Conservation (phyloP, 2,329 filamentous ascomycete species). For the Alternaria burnsii region DNA sequence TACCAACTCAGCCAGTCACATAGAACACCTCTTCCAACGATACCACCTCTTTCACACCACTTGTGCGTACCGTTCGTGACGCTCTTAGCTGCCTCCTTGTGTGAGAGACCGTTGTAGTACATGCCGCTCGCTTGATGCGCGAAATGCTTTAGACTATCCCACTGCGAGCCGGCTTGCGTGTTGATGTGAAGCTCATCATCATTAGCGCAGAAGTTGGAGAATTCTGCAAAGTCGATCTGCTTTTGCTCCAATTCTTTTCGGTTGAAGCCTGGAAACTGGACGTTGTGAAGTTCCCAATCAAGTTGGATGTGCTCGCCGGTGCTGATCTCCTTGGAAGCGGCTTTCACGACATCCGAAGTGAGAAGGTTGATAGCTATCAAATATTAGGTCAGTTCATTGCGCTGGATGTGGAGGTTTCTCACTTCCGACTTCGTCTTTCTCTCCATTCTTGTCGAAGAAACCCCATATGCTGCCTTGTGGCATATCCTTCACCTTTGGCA, state of each 20-base stretch:
- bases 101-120: constrained; percentile 46
- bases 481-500: constrained; percentile 42
- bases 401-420: constrained; percentile 31
- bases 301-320: constrained; percentile 62
- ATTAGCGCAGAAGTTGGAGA: constrained; percentile 35
- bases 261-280: constrained; percentile 64
- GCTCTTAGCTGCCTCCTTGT: constrained; percentile 32
- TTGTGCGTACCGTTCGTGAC: constrained; percentile 47
- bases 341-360: constrained; percentile 61
- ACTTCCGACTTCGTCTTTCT: constrained; percentile 63
- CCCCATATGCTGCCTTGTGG: constrained; percentile 48
- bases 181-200: constrained; percentile 46
- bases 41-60: constrained; percentile 49
- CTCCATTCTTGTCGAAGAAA: constrained; percentile 45
- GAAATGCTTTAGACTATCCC: constrained; percentile 50
- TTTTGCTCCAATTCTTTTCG: constrained; percentile 61
- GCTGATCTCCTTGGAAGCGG: constrained; percentile 61
- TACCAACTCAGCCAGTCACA: constrained; percentile 47
- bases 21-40: constrained; percentile 46
- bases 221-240: constrained; percentile 57
- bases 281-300: constrained; percentile 64
- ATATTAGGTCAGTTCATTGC: constrained; percentile 30
- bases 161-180: constrained; percentile 47
- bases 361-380: constrained; percentile 50
- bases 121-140: constrained; percentile 40